Evolutionary conservation across 2,329 filamentous ascomycete species (phyloP).

Genomic region (Verticillium nonalfalfae): DNA sequence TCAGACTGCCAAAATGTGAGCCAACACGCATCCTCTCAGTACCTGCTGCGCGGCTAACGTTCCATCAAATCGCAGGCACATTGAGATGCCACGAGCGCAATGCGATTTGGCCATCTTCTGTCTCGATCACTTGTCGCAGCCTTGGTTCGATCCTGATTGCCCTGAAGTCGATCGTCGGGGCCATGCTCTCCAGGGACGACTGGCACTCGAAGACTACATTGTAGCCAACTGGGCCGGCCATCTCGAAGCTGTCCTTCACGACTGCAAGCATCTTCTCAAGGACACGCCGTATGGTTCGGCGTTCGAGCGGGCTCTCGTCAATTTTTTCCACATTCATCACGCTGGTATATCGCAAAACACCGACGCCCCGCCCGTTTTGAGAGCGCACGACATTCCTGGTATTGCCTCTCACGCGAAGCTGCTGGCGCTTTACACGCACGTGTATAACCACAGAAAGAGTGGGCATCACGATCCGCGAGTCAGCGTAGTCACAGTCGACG

Average conservation of each 20-base stretch:
- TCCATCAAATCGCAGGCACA: slow-evolving; percentile 12
- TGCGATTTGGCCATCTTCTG: slow-evolving; percentile 23
- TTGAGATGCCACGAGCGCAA: slow-evolving; percentile 17
- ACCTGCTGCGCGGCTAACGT: slow-evolving; percentile 12
- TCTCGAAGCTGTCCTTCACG: slow-evolving; percentile 15
- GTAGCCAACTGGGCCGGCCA: slow-evolving; percentile 26
- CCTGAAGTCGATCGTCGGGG: slow-evolving; percentile 5
- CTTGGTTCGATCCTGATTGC: slow-evolving; percentile 19
- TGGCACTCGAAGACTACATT: slow-evolving; percentile 31
- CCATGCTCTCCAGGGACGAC: slow-evolving; percentile 18
- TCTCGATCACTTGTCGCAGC: slow-evolving; percentile 24
- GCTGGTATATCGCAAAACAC: neutral
- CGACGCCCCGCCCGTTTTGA: neutral
- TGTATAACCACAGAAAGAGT: slow-evolving; percentile 11
- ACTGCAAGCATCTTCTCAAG: neutral
- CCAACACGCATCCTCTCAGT: neutral
- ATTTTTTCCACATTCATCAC: neutral
- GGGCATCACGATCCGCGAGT: slow-evolving; percentile 17
- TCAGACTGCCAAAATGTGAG: slow-evolving; percentile 19
- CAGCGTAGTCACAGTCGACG: slow-evolving; percentile 19
- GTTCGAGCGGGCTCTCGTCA: neutral
- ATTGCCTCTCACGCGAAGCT: slow-evolving; percentile 10
- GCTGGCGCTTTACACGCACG: slow-evolving; percentile 13
- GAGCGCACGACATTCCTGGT: neutral
- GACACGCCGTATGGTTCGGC: neutral